Base-by-base conservation (phyloP, 2,329 filamentous ascomycete species). In the Incumbomyces lentus region DNA sequence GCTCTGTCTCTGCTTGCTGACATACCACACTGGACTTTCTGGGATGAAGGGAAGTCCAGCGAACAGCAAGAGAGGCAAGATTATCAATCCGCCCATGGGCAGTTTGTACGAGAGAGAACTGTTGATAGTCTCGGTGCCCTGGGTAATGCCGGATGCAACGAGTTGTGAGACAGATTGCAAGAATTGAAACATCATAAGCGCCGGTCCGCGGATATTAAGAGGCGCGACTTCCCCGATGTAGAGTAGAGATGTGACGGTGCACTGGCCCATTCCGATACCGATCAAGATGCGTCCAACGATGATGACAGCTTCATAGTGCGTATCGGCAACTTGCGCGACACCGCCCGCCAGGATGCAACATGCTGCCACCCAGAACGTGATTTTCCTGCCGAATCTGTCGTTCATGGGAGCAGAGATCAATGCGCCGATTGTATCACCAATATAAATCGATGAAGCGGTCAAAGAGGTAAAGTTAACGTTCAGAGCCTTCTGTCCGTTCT, bases 401-500 rank as follows among this genome's bases (percentile, higher is more conserved):
- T 66, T 68, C 49, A 66, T 60, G 6, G 62, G 64, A 2, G 63
- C 63, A 10, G 64, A 56, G 4, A 54, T 31, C 3, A 67, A 49
- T 5, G 64, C 60, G 31, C 65, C 64, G 26, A 64, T 40, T 1
- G 65, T 54, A 40, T 68, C 65, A n/a, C 64, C 65, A 12, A 68
- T 61, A 48, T 66, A 64, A 53, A 68, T 67, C 39, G 61, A 60
- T 10, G 62, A 65, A 6, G 64, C 59, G 2, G 63, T 64, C 12
- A 67, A 47, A 6, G 64, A 62, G 17, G 58, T 55, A 44, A 60
- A 60, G 14, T 46, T 47, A 4, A 57, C 58, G n/a, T 47, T 49
- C 4, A 61, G 49, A 8, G 49, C 46, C 33, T 52, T 54, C 5
- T 49, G 39, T 3, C 57, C 57, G 19, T 55, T 52, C 17, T 49